Base-by-base conservation (phyloP, 2,329 filamentous ascomycete species). In the Thielaviopsis cerberus region DNA sequence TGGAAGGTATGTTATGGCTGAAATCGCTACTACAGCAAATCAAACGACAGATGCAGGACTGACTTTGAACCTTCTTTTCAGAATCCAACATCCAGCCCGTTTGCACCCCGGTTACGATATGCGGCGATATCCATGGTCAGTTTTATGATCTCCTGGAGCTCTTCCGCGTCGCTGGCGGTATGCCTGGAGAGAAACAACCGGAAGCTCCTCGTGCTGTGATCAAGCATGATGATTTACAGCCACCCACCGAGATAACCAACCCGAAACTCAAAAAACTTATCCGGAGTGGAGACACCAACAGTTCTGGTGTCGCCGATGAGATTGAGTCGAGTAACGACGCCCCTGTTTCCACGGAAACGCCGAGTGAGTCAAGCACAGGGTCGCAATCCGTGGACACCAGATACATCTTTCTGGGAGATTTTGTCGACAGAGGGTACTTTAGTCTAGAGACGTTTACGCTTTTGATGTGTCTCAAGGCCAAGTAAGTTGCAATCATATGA, bases 71-170 rank as follows among this genome's bases (percentile, higher is more conserved):
- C 37, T 34, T 13, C 54, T n/a, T 23, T 55, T 10, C 64, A 94
- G 92, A 98, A 73, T 96, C 90, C 63, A 98, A 98, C 69, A 97
- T 98, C 61, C 92, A 97, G 70, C 92, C 92, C n/a, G 91, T 98
- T 22, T 82, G 86, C 57, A 95, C 92, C 0, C 92, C 92, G 6
- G 92, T 98, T 62, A 98, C 92, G 4, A 86, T 98, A 62, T 97
- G 92, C 67, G 92, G 92, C 68, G 92, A 98, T 69, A 97, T 98
- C 62, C 92, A 98, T 72, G 92, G 92, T 65, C 92, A 98, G 73
- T 97, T 97, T 71, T 97, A 98, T 73, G 92, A 98, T 70, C 77
- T 98, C 10, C 81, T 97, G 62, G 92, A 98, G 74, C 82, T 98
- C 54, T 98, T 98, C 72, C 85, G 90, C 57, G 91, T 98, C 48